Evolutionary conservation across 805 yeast genomes (phyloP).

Genomic region (Jamesozyma lodderae): DNA sequence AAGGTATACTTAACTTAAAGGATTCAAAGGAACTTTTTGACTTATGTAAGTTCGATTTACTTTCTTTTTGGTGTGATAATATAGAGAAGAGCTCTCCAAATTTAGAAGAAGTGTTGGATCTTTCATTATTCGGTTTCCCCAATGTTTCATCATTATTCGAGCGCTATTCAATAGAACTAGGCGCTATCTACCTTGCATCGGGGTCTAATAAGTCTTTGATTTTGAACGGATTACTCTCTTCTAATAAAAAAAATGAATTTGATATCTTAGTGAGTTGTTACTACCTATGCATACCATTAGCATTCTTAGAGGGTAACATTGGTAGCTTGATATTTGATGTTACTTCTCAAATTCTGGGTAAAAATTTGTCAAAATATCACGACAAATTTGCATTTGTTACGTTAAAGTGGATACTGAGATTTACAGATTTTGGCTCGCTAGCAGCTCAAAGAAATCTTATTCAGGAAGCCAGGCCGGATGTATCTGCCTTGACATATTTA

Average conservation of each 20-base stretch:
- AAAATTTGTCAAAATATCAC: constrained; percentile 2
- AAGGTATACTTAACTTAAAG: constrained; percentile 1
- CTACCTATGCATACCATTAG: constrained; percentile 14
- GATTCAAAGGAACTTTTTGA: constrained; percentile 14
- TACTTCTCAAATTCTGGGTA: constrained; percentile 8
- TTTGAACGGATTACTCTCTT: constrained; percentile 5
- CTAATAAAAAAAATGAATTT: constrained; percentile 6
- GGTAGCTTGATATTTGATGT: constrained; percentile 8
- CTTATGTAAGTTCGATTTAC: constrained; percentile 16
- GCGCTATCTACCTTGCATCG: constrained; percentile 16
- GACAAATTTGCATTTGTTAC: constrained; percentile 1
- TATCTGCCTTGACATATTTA: constrained; percentile 1
- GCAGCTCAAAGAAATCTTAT: constrained; percentile 6
- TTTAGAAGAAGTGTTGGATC: constrained; percentile 11
- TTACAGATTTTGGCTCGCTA: constrained; percentile 15
- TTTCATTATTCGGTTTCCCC: constrained; percentile 15
- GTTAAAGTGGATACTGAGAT: constrained; percentile 10
- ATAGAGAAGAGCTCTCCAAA: not conserved
- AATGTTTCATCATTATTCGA: constrained; percentile 9
- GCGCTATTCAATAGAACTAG: constrained; percentile 12
- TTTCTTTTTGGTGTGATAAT: constrained; percentile 13
- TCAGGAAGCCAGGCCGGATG: constrained; percentile 2
- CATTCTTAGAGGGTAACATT: constrained; percentile 11
- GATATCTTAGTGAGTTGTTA: constrained; percentile 10
- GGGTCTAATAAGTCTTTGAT: constrained; percentile 5